Evolutionary conservation across 352 stramenopile genomes (phyloP).

Genomic region (Globisporangium spinosum): DNA sequence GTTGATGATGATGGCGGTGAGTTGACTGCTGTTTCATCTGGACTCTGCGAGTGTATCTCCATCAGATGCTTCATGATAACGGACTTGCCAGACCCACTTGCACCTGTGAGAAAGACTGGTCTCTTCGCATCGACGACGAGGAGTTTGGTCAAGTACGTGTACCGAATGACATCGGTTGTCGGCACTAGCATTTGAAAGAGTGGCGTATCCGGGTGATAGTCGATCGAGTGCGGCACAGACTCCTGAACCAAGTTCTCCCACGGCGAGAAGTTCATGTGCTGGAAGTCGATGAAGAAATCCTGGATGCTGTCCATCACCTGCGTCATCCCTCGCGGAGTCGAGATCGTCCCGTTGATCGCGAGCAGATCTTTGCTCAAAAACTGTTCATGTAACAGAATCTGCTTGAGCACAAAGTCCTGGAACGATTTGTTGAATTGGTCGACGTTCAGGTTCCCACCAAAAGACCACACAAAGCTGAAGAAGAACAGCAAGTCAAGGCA

Average conservation of each 20-base stretch:
- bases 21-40: not conserved
- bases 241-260: constrained; percentile 33
- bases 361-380: constrained; percentile 52
- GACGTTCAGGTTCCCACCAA: constrained; percentile 57
- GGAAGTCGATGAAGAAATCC: constrained; percentile 67
- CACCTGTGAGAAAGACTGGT: constrained; percentile 85
- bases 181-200: constrained; percentile 63
- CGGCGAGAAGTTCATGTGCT: constrained; percentile 55
- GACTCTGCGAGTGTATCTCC: constrained; percentile 19
- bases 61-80: constrained; percentile 78
- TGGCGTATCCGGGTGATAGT: constrained; percentile 23
- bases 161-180: constrained; percentile 61
- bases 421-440: constrained; percentile 37
- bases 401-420: constrained; percentile 45
- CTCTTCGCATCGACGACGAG: constrained; percentile 55
- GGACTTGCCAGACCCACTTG: constrained; percentile 88
- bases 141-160: constrained; percentile 52
- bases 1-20: not conserved
- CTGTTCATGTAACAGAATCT: constrained; percentile 42
- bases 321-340: constrained; percentile 32
- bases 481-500: constrained; percentile 66
- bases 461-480: constrained; percentile 71
- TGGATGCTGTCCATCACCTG: constrained; percentile 56
- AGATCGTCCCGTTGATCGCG: constrained; percentile 48
- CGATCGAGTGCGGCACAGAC: constrained; percentile 16